Conservation (phyloP, 140 eudicot genomes). For the Artemisia princeps region DNA sequence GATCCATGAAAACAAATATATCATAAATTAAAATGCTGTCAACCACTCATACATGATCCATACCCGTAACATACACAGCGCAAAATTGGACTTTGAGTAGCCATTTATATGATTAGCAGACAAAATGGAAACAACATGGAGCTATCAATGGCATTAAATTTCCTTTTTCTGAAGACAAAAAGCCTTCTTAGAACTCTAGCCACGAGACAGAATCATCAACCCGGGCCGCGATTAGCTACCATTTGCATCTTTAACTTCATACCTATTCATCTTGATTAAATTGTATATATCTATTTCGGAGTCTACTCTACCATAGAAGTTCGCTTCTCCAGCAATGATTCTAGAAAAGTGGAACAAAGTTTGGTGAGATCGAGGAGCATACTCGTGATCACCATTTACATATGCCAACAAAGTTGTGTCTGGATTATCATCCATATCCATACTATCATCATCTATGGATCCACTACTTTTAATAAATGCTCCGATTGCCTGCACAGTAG, state of each 20-base stretch:
- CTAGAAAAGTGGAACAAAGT: conserved; percentile 60
- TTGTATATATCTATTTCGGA: neutral
- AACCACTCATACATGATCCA: neutral
- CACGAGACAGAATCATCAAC: neutral
- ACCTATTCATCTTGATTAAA: conserved; percentile 5
- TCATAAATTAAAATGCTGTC: conserved; percentile 3
- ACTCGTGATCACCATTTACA: conserved; percentile 4
- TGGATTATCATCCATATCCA: conserved; percentile 29
- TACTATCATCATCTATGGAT: conserved; percentile 32
- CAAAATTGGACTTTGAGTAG: conserved; percentile 15
- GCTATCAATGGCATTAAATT: neutral
- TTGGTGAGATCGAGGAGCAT: conserved; percentile 34
- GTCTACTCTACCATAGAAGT: conserved; percentile 33
- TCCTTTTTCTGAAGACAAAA: neutral
- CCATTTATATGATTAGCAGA: neutral
- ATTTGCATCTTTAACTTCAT: neutral
- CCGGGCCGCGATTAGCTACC: neutral
- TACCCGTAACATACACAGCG: conserved; percentile 3
- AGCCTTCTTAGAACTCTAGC: neutral
- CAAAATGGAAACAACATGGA: neutral
- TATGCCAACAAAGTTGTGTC: conserved; percentile 43
- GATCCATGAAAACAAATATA: neutral
- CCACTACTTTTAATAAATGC: conserved; percentile 38
- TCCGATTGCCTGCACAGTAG: conserved; percentile 51
- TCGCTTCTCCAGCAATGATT: conserved; percentile 70